Conservation (phyloP, 768 basidiomycete species). For the Agrocybe praecox region DNA sequence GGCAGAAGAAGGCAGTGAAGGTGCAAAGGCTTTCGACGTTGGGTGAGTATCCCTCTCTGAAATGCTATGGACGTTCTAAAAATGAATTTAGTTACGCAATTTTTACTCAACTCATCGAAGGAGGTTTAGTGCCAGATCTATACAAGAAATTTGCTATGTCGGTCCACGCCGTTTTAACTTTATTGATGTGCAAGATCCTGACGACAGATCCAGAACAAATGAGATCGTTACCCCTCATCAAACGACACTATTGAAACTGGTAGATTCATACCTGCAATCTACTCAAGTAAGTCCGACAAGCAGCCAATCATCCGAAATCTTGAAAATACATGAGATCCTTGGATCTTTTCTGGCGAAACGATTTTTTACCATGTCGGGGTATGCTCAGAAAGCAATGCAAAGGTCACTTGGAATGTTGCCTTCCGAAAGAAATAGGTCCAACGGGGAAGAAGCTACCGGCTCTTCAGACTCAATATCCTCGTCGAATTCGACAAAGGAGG, state of each 20-base stretch:
- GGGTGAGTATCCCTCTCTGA: conserved; percentile 47
- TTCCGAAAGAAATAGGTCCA: conserved; percentile 2
- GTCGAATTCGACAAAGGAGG: conserved; percentile 4
- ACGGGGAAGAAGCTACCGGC: not conserved
- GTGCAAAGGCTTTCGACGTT: conserved; percentile 72
- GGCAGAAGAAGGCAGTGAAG: conserved; percentile 62
- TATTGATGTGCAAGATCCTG: not conserved
- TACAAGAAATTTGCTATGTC: conserved; percentile 67
- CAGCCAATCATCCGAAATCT: conserved; percentile 29
- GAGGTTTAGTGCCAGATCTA: conserved; percentile 56
- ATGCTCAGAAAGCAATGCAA: conserved; percentile 55
- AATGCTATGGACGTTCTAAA: conserved; percentile 6
- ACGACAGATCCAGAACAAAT: conserved; percentile 43
- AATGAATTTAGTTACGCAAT: conserved; percentile 58
- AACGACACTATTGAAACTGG: conserved; percentile 82
- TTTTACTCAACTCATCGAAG: conserved; percentile 64
- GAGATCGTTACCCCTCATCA: conserved; percentile 86
- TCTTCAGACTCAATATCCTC: conserved; percentile 20
- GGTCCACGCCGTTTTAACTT: conserved; percentile 25
- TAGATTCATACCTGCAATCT: conserved; percentile 82
- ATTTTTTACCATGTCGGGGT: conserved; percentile 64
- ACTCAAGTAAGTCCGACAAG: conserved; percentile 34
- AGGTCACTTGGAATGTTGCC: conserved; percentile 41
- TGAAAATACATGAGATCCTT: conserved; percentile 43
- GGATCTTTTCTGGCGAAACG: conserved; percentile 61